Conservation (phyloP, 352 stramenopile species). For the Phytophthora crassamura region DNA sequence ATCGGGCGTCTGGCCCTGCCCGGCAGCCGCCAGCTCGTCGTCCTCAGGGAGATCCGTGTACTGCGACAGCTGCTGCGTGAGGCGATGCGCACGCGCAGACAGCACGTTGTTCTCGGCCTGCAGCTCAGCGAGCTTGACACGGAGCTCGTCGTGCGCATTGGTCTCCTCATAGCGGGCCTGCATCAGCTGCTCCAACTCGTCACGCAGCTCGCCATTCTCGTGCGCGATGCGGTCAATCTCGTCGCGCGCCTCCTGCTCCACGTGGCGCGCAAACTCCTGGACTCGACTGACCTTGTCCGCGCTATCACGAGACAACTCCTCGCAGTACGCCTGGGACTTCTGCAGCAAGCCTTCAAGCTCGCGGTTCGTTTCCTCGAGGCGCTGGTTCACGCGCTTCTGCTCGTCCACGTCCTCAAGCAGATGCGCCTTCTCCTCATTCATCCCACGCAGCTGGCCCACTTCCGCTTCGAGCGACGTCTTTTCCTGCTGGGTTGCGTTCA, state of each 20-base stretch:
- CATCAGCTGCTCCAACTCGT: conserved; percentile 71
- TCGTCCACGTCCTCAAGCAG: conserved; percentile 50
- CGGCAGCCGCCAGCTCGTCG: conserved; percentile 55
- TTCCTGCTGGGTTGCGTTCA: conserved; percentile 53
- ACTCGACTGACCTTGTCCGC: conserved; percentile 71
- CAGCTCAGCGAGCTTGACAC: conserved; percentile 75
- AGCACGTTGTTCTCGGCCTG: conserved; percentile 89
- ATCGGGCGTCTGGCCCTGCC: conserved; percentile 69
- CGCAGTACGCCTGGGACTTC: conserved; percentile 67
- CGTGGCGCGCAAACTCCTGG: conserved; percentile 65
- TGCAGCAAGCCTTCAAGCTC: conserved; percentile 67
- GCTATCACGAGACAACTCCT: conserved; percentile 64
- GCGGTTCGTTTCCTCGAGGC: conserved; percentile 54
- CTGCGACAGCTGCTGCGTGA: conserved; percentile 85
- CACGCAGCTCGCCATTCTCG: conserved; percentile 63
- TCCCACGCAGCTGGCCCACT: conserved; percentile 40
- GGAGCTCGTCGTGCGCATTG: conserved; percentile 69
- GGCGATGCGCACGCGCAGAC: conserved; percentile 71
- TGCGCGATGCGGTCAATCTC: conserved; percentile 69
- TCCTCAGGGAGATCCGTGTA: conserved; percentile 84
- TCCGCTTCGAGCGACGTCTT: conserved; percentile 46
- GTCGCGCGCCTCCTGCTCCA: conserved; percentile 68
- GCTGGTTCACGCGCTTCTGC: conserved; percentile 52
- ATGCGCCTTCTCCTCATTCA: conserved; percentile 56
- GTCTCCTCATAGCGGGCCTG: conserved; percentile 72